Conservation (phyloP, 345 rosid genomes). For the Punica granatum region DNA sequence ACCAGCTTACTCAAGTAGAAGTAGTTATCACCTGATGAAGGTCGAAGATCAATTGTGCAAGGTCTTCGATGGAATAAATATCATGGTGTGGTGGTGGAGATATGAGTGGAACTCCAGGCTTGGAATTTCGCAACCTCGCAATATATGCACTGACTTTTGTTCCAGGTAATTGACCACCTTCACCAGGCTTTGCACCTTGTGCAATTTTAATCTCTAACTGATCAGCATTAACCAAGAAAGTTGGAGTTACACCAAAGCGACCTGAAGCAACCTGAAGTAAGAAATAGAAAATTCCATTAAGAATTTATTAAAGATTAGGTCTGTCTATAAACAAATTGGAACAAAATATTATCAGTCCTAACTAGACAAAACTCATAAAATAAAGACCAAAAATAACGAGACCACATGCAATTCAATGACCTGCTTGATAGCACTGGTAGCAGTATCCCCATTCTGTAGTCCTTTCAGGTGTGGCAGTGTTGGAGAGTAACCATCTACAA, state of each 20-base stretch:
- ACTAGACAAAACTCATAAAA: not conserved
- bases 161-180: slow-evolving; percentile 98
- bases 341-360: not conserved
- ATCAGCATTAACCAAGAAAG: slow-evolving; percentile 91
- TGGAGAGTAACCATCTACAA: slow-evolving; percentile 94
- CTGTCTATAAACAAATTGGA: not conserved
- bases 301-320: not conserved
- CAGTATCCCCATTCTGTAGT: slow-evolving; percentile 97
- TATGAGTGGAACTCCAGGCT: slow-evolving; percentile 98
- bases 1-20: slow-evolving; percentile 12
- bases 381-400: not conserved
- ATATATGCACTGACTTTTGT: slow-evolving; percentile 99
- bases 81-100: slow-evolving; percentile 99
- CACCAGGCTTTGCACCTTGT: slow-evolving; percentile 99
- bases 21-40: slow-evolving; percentile 76
- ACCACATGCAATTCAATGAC: slow-evolving; percentile 20
- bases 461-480: slow-evolving; percentile 98
- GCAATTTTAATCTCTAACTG: slow-evolving; percentile 97
- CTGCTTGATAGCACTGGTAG: slow-evolving; percentile 99
- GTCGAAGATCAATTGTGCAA: slow-evolving; percentile 95
- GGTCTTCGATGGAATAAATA: slow-evolving; percentile 95
- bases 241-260: slow-evolving; percentile 97
- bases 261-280: slow-evolving; percentile 92
- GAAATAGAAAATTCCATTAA: slow-evolving; percentile 10
- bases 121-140: slow-evolving; percentile 90